Percentiles rank a stretch among this genome's conserved stretches.
These are phyloP conservation scores for Solanum tarapatanum DNA, from an alignment of 257 asterid species.

Conservation along the genomic window DNA sequence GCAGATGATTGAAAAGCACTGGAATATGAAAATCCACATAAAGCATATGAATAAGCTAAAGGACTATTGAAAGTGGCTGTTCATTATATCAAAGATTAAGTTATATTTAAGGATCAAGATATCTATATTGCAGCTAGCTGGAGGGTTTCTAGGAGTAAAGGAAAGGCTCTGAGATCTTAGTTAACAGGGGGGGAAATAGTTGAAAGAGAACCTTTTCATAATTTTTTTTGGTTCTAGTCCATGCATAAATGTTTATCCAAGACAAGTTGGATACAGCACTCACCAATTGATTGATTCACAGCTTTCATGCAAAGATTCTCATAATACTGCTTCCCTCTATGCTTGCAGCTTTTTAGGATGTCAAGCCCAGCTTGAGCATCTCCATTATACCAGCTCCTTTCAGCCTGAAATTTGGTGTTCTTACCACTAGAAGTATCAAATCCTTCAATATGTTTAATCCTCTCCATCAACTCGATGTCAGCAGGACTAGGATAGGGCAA, in stretches of 20 bases:
- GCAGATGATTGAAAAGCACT: not conserved
- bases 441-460: conserved; percentile 86
- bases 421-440: conserved; percentile 22
- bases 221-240: not conserved
- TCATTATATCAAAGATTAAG: not conserved
- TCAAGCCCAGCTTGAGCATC: conserved; percentile 54
- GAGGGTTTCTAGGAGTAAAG: not conserved
- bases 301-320: conserved; percentile 99
- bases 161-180: not conserved
- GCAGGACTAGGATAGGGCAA: conserved; percentile 94
- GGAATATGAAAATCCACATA: not conserved
- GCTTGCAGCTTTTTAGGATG: conserved; percentile 65
- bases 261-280: conserved; percentile 3
- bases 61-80: not conserved
- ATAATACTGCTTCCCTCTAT: conserved; percentile 80
- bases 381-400: conserved; percentile 27
- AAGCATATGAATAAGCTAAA: not conserved
- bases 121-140: not conserved
- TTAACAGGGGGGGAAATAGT: not conserved
- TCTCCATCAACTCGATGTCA: conserved; percentile 81
- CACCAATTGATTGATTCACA: conserved; percentile 90
- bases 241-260: not conserved
- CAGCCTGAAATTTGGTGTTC: conserved; percentile 2
- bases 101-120: not conserved
- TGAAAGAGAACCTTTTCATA: not conserved